Evolutionary conservation across 2,329 filamentous ascomycete genomes (phyloP).

Genomic region (Exserohilum turcica): DNA sequence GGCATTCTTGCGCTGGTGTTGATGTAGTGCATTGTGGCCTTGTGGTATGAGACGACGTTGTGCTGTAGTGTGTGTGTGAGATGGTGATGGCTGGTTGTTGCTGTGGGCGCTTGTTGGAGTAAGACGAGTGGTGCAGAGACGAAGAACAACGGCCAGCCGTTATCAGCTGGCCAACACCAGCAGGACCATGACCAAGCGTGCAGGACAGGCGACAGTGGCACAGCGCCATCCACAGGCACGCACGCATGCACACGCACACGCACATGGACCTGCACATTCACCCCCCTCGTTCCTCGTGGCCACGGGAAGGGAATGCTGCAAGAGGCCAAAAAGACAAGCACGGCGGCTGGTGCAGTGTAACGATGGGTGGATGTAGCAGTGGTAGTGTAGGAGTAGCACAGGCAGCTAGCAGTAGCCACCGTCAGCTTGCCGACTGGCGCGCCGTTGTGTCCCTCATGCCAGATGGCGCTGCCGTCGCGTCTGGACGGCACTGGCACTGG

Average conservation of each 20-base stretch:
- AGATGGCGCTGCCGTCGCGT: conserved; percentile 18
- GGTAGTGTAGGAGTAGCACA: conserved; percentile 24
- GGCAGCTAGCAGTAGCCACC: conserved; percentile 42
- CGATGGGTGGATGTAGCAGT: conserved; percentile 28
- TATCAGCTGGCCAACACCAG: neutral
- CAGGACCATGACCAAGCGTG: neutral
- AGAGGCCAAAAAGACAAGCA: neutral
- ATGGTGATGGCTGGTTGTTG: neutral
- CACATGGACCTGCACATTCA: neutral
- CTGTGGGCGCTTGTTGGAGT: neutral
- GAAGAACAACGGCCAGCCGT: neutral
- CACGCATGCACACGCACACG: neutral
- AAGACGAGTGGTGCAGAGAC: conserved; percentile 7
- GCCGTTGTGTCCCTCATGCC: conserved; percentile 30
- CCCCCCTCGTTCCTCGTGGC: conserved; percentile 20
- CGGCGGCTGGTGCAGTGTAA: conserved; percentile 38
- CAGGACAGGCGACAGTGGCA: conserved; percentile 8
- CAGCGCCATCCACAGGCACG: conserved; percentile 6
- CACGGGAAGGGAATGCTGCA: conserved; percentile 22
- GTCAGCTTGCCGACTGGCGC: conserved; percentile 35
- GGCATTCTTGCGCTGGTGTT: neutral
- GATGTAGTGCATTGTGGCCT: neutral
- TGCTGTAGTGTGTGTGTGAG: conserved; percentile 4
- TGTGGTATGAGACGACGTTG: neutral
- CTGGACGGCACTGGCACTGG: too few relatives aligned